Conservation (phyloP, 192 early-diverging fungal species). For the Podila horticola region DNA sequence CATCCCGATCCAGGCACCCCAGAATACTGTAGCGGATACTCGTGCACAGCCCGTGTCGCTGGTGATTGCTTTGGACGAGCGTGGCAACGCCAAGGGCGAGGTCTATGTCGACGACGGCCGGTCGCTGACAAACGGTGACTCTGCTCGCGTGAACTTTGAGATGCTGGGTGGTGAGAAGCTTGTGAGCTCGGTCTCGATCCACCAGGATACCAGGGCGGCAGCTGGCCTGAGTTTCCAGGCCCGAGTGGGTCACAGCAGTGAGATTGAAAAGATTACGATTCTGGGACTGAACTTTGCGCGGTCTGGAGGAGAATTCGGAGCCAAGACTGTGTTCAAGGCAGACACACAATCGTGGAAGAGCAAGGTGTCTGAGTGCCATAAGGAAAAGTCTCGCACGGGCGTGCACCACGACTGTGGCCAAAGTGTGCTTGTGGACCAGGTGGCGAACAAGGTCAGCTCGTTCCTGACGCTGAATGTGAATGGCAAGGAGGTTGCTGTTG, state of each 20-base stretch:
- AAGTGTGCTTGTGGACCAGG: not conserved
- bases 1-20: slow-evolving; percentile 61
- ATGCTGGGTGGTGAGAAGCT: slow-evolving; percentile 15
- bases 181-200: slow-evolving; percentile 5
- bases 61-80: slow-evolving; percentile 64
- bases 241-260: slow-evolving; percentile 6
- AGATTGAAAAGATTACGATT: slow-evolving; percentile 27
- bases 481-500: slow-evolving; percentile 7
- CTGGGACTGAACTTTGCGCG: slow-evolving; percentile 39
- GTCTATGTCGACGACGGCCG: slow-evolving; percentile 72
- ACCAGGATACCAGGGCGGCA: not conserved
- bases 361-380: not conserved
- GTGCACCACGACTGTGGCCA: not conserved
- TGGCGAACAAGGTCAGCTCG: not conserved
- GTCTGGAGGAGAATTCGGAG: not conserved
- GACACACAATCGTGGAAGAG: too few species aligned
- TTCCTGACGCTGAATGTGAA: slow-evolving; percentile 27
- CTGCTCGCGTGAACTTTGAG: slow-evolving; percentile 10
- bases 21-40: slow-evolving; percentile 59
- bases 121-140: slow-evolving; percentile 2
- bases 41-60: slow-evolving; percentile 55
- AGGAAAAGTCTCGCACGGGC: not conserved
- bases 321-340: not conserved
- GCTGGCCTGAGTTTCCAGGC: slow-evolving; percentile 6
- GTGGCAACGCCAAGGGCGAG: slow-evolving; percentile 57